Conservation (phyloP, 352 stramenopile genomes). For the Hyphochytrium catenoides region DNA sequence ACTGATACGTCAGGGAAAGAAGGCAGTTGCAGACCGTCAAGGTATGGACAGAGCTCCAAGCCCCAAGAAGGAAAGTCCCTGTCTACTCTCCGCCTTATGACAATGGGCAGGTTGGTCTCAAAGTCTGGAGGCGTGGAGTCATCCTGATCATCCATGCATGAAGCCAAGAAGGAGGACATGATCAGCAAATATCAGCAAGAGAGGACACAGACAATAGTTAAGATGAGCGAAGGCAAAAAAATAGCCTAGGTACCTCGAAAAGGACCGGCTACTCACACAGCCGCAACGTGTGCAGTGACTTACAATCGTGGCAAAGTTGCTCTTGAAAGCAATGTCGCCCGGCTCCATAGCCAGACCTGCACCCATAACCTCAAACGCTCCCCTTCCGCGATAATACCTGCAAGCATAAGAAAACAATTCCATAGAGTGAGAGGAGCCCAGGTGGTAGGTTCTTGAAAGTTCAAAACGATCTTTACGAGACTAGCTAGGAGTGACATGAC, state of each 20-base stretch:
- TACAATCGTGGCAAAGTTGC: conserved; percentile 53
- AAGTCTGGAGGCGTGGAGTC: conserved; percentile 29
- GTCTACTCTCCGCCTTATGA: conserved; percentile 42
- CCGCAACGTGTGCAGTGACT: not conserved
- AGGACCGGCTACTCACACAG: not conserved
- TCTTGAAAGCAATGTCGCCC: conserved; percentile 63
- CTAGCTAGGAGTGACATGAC: too few species aligned
- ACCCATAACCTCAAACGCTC: conserved; percentile 64
- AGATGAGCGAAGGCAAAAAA: too few species aligned
- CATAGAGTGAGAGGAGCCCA: too few species aligned
- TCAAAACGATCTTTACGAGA: too few species aligned
- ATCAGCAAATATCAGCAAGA: too few species aligned
- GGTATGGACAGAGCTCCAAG: conserved; percentile 45
- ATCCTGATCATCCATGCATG: conserved; percentile 10
- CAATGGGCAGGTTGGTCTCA: too few species aligned
- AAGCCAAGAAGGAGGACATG: too few species aligned
- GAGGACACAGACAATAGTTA: too few species aligned
- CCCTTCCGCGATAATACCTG: conserved; percentile 51
- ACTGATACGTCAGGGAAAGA: conserved; percentile 31
- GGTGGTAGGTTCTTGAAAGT: too few species aligned
- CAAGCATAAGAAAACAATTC: conserved; percentile 1
- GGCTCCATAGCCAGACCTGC: conserved; percentile 48
- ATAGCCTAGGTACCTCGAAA: too few species aligned
- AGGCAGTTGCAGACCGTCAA: conserved; percentile 27
- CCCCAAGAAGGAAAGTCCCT: conserved; percentile 53